phyloP scores from a whole-genome alignment of 106 monocot species.

The Chionographis japonica region DNA sequence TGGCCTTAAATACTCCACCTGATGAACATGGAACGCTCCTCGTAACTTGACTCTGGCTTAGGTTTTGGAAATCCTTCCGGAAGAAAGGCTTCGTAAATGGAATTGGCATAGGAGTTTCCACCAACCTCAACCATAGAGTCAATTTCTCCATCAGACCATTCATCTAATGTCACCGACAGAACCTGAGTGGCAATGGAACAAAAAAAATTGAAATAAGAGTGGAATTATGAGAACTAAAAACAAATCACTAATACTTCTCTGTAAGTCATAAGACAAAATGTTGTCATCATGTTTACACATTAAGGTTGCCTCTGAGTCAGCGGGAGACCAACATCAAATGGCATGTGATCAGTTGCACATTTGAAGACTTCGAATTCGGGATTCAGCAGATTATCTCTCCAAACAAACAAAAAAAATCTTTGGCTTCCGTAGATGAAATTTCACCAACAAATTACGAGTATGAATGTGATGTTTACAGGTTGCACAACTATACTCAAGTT shows the following conservation, averaged over 20 bases:
- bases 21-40: conserved; percentile 59
- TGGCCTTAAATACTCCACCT: conserved; percentile 25
- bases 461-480: no score
- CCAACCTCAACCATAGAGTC: conserved; percentile 75
- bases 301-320: no score
- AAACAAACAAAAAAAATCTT: no score
- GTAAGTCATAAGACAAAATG: no score
- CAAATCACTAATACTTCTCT: not conserved
- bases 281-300: no score
- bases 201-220: not conserved
- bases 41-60: conserved; percentile 37
- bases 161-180: conserved; percentile 75
- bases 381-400: no score
- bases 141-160: conserved; percentile 71
- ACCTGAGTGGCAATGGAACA: conserved; percentile 33
- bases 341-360: no score
- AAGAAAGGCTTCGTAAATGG: conserved; percentile 81
- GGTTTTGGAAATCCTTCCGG: conserved; percentile 53
- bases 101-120: conserved; percentile 71
- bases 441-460: no score
- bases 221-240: not conserved
- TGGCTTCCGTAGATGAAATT: no score
- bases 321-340: no score
- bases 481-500: no score
- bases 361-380: no score